A percentile compares a stretch with the other conserved stretches of the same genome.
phyloP scores from a whole-genome alignment of 2,329 filamentous ascomycete species.

The Fusarium torreyae region DNA sequence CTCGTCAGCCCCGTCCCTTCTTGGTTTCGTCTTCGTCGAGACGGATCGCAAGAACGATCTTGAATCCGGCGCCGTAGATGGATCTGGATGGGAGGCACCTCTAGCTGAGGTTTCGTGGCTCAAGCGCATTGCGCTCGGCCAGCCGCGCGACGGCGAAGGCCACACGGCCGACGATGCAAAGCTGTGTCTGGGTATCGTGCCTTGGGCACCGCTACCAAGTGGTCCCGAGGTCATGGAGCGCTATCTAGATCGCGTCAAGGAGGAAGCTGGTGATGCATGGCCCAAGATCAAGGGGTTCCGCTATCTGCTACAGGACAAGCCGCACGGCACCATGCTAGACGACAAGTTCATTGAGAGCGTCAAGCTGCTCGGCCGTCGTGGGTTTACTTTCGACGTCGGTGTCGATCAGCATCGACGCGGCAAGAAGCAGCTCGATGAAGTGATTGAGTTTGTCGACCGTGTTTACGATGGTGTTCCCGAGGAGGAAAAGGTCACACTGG shows the following conservation, averaged over 20 bases:
- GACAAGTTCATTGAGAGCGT: slow-evolving; percentile 76
- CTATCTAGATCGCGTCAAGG: slow-evolving; percentile 76
- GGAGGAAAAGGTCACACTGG: slow-evolving; percentile 73
- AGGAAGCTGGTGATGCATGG: slow-evolving; percentile 76
- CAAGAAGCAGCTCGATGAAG: slow-evolving; percentile 79
- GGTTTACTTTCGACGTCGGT: slow-evolving; percentile 84
- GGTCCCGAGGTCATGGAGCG: slow-evolving; percentile 70
- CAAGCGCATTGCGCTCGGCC: slow-evolving; percentile 74
- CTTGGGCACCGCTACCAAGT: slow-evolving; percentile 87
- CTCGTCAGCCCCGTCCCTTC: slow-evolving; percentile 60
- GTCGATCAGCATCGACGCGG: slow-evolving; percentile 86
- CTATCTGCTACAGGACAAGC: slow-evolving; percentile 86
- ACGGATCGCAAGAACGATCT: slow-evolving; percentile 80
- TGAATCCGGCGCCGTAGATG: slow-evolving; percentile 60
- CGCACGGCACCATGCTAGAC: slow-evolving; percentile 74
- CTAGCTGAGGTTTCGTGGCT: slow-evolving; percentile 81
- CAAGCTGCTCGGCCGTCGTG: slow-evolving; percentile 74
- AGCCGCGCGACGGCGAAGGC: slow-evolving; percentile 70
- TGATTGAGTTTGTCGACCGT: slow-evolving; percentile 77
- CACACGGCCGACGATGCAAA: slow-evolving; percentile 62
- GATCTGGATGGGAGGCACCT: slow-evolving; percentile 75
- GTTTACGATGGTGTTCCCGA: slow-evolving; percentile 74
- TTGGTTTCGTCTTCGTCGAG: slow-evolving; percentile 87
- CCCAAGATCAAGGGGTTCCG: slow-evolving; percentile 81
- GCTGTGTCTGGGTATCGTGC: slow-evolving; percentile 78